Evolutionary conservation across 345 rosid genomes (phyloP).

Genomic region (Citrus sinensis): DNA sequence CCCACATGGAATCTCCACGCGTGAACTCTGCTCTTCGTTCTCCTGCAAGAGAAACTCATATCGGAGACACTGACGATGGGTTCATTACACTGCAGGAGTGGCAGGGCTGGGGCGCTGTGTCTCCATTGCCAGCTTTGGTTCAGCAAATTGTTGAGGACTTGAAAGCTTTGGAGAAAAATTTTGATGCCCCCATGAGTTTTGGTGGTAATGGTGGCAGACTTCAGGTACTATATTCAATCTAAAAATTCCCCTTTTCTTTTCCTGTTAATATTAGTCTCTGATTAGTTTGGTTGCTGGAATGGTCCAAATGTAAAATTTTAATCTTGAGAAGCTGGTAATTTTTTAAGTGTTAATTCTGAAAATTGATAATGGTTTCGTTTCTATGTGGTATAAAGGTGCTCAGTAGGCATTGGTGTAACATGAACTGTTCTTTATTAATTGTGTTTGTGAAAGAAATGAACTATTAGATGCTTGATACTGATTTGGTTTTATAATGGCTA

Average conservation of each 20-base stretch:
- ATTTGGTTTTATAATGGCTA: background rate
- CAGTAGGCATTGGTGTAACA: background rate
- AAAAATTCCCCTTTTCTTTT: background rate
- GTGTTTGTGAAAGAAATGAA: background rate
- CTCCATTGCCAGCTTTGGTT: constrained; percentile 68
- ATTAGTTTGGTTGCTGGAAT: constrained; percentile 1
- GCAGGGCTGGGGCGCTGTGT: constrained; percentile 74
- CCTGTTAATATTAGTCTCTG: background rate
- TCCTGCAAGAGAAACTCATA: constrained; percentile 21
- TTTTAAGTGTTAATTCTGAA: background rate
- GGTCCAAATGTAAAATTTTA: background rate
- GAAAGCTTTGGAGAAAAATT: constrained; percentile 58
- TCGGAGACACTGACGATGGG: constrained; percentile 26
- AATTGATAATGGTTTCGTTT: background rate
- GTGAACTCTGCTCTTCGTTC: constrained; percentile 41
- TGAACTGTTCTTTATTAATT: background rate
- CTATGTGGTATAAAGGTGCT: background rate
- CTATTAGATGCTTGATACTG: background rate
- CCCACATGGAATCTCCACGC: constrained; percentile 28
- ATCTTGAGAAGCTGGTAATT: background rate
- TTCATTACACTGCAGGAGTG: constrained; percentile 57
- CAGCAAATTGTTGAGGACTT: constrained; percentile 60
- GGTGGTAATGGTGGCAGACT: constrained; percentile 88
- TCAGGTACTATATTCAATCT: constrained; percentile 38
- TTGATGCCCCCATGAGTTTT: constrained; percentile 59